Evolutionary conservation across 2,329 filamentous ascomycete genomes (phyloP).

Genomic region (Sporothrix schenckii): DNA sequence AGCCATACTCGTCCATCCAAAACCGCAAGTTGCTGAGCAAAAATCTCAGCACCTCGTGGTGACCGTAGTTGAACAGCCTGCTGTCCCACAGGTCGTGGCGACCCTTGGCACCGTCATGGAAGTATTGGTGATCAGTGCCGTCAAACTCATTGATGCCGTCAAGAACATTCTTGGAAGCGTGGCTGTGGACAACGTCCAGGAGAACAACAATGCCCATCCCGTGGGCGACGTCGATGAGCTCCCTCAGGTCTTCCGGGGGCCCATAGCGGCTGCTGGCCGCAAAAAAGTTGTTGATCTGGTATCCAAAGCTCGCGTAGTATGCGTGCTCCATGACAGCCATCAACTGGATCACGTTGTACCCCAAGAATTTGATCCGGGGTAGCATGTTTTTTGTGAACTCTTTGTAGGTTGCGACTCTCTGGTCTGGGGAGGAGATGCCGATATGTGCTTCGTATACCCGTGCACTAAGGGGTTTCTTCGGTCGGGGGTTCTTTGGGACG

Average conservation of each 20-base stretch:
- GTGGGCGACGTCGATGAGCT: slow-evolving; percentile 94
- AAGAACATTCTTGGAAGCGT: slow-evolving; percentile 95
- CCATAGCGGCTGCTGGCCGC: slow-evolving; percentile 96
- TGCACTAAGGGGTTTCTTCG: slow-evolving; percentile 80
- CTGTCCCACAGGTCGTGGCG: slow-evolving; percentile 95
- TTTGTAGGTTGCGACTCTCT: slow-evolving; percentile 89
- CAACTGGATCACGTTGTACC: slow-evolving; percentile 96
- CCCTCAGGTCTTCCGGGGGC: slow-evolving; percentile 89
- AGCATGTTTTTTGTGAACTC: slow-evolving; percentile 94
- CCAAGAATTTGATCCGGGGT: slow-evolving; percentile 83
- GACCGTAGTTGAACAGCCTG: slow-evolving; percentile 94
- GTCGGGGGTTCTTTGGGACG: slow-evolving; percentile 78
- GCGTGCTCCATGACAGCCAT: slow-evolving; percentile 99
- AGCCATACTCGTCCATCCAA: slow-evolving; percentile 98
- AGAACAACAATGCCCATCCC: slow-evolving; percentile 87
- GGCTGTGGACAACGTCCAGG: slow-evolving; percentile 94
- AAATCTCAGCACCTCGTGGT: slow-evolving; percentile 94
- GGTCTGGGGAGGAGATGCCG: slow-evolving; percentile 90
- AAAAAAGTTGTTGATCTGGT: slow-evolving; percentile 99
- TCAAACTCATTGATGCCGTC: slow-evolving; percentile 97
- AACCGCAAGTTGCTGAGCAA: slow-evolving; percentile 92
- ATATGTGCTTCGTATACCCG: slow-evolving; percentile 99
- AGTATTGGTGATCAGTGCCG: slow-evolving; percentile 92
- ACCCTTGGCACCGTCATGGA: slow-evolving; percentile 83
- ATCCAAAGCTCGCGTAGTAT: slow-evolving; percentile 98